Base-by-base conservation (phyloP, 1,139 yeast species). In the Wickerhamiella pararugosa region DNA sequence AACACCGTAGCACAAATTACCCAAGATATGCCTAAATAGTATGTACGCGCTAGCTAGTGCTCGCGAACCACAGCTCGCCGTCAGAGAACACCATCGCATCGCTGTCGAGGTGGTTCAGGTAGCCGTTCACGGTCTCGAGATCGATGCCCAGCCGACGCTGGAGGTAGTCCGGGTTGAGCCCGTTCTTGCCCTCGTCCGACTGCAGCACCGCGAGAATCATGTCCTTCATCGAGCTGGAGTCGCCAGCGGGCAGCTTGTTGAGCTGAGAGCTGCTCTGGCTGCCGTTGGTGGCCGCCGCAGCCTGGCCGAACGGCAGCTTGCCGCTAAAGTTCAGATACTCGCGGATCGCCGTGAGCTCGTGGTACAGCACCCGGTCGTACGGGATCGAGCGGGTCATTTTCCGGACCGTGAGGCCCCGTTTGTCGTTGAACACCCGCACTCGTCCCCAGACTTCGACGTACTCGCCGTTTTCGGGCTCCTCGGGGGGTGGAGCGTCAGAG, bases 391-490 rank as follows among this genome's bases (percentile, higher is more conserved):
- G 71, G 30, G 70, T 69, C 42, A 84, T 70, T 5, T 72, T 69
- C 8, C 81, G 74, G 46, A 77, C 75, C 53, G 76, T 84, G 33
- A 84, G 64, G 45, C 70, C 72, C 47, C 77, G 75, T 57, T 73
- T 77, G 40, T 75, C 78, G 50, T 75, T 71, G 58, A 81, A 82
- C 42, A 75, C 76, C 54, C 78, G 79, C 46, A 84, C 64, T 1
- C 82, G 71, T 3, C 94, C 94, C 32, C 75, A 73, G 3, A 82
- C 78, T 44, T 68, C 70, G 32, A 81, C 86, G 55, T 83, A 84
- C 50, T 70, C 64, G 11, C 74, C 61, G n/a, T 34, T 29, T 26
- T 37, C 43, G 7, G 42, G 47, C 10, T 51, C 69, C 21, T 15
- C 21, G 21, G 21, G 21, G 9, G 51, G 51, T 40, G 57, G 63